A percentile compares a stretch with the other conserved stretches of the same genome.
These are phyloP conservation scores for Yamadazyma phyllophila DNA, from an alignment of 805 yeast species.

Conservation along the genomic window DNA sequence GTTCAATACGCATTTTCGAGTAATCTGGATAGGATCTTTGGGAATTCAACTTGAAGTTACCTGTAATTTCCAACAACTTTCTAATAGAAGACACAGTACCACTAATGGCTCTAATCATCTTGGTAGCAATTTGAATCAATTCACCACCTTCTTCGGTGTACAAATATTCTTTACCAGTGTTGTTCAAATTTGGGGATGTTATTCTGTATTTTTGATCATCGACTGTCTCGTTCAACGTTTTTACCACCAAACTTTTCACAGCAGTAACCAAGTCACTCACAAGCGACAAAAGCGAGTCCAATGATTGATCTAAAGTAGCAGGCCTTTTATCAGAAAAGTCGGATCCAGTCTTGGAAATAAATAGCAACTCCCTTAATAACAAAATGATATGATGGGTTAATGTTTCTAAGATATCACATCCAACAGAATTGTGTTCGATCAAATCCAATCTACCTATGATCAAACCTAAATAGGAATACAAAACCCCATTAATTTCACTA, in stretches of 20 bases:
- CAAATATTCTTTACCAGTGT: conserved; percentile 36
- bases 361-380: conserved; percentile 59
- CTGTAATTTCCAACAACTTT: conserved; percentile 52
- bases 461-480: conserved; percentile 61
- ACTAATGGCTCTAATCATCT: conserved; percentile 56
- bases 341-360: conserved; percentile 52
- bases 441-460: conserved; percentile 76
- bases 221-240: conserved; percentile 44
- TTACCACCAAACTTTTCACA: conserved; percentile 60
- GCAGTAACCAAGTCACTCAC: conserved; percentile 65
- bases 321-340: conserved; percentile 39
- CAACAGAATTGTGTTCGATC: conserved; percentile 68
- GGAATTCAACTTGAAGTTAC: conserved; percentile 58
- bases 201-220: conserved; percentile 27
- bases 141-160: conserved; percentile 68
- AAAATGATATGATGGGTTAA: conserved; percentile 68
- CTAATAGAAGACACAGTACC: conserved; percentile 50
- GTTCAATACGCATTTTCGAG: conserved; percentile 51
- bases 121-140: conserved; percentile 57
- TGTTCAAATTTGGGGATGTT: neutral
- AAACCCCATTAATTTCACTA: conserved; percentile 58
- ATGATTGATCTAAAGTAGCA: conserved; percentile 43
- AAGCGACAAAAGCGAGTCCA: conserved; percentile 57
- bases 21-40: conserved; percentile 71
- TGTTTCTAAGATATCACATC: conserved; percentile 65